Evolutionary conservation across 441 rosid species (phyloP).

Genomic region (Populus hybrid): DNA sequence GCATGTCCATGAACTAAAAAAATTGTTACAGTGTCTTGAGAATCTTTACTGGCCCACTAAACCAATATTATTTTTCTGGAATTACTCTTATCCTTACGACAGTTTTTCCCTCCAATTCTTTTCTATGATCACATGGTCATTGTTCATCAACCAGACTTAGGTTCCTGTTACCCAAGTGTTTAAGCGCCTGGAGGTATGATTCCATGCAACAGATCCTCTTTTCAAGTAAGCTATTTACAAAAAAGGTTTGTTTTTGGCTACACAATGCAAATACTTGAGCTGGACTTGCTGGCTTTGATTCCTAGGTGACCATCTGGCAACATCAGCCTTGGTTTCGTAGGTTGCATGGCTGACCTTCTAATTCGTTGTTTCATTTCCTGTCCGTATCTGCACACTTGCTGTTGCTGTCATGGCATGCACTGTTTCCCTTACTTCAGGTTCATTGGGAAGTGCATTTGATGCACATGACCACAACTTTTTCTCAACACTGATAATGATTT

Average conservation of each 20-base stretch:
- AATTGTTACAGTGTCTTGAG: not conserved
- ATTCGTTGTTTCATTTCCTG: too few species aligned
- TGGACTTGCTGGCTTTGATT: not conserved
- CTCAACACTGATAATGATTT: too few species aligned
- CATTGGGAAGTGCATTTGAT: too few species aligned
- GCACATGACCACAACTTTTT: too few species aligned
- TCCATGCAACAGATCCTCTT: not conserved
- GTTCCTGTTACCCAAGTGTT: not conserved
- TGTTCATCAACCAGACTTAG: not conserved
- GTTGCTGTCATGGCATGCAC: too few species aligned
- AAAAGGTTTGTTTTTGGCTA: not conserved
- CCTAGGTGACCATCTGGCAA: not conserved
- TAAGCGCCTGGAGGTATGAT: not conserved
- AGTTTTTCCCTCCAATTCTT: not conserved
- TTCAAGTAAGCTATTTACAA: not conserved
- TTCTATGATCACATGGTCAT: not conserved
- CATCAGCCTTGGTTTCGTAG: not conserved
- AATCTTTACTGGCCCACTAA: not conserved
- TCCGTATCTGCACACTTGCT: too few species aligned
- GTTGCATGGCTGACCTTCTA: too few species aligned
- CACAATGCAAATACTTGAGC: too few species aligned
- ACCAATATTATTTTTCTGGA: not conserved
- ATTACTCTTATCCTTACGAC: not conserved
- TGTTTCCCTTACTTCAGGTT: too few species aligned
- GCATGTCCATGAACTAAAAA: slow-evolving; percentile 10